phyloP scores from a whole-genome alignment of 371 early-diverging fungal genomes.

The Chytridium lagenaria region DNA sequence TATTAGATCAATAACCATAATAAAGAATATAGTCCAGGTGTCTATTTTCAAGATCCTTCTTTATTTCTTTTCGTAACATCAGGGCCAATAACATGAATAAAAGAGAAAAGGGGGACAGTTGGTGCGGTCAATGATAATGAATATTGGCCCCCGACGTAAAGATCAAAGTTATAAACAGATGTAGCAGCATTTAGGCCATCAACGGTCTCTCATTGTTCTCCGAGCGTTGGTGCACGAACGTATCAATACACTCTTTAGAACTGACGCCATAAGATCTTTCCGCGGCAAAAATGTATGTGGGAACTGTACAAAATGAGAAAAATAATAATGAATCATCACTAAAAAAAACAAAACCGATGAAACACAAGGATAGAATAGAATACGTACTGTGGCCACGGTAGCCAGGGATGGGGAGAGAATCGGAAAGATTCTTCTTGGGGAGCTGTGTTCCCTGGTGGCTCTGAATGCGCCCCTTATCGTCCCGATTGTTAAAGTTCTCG shows the following conservation, averaged over 20 bases:
- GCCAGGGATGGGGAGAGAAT: conserved; percentile 53
- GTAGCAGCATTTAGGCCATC: no score
- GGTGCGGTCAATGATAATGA: no score
- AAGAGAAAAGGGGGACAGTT: no score
- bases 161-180: no score
- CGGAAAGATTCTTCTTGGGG: conserved; percentile 47
- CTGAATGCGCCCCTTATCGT: conserved; percentile 40
- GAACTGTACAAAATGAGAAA: conserved; percentile 29
- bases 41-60: no score
- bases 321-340: background rate
- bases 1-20: no score
- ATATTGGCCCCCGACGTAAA: no score
- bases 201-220: no score
- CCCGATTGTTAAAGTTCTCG: conserved; percentile 54
- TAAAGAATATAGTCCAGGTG: no score
- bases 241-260: conserved; percentile 44
- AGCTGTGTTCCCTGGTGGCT: conserved; percentile 27
- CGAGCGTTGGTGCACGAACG: conserved; percentile 21
- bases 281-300: conserved; percentile 46
- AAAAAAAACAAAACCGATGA: background rate
- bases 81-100: no score
- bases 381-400: conserved; percentile 52
- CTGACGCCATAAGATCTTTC: conserved; percentile 48
- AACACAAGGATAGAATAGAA: background rate
- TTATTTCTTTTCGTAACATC: no score